Percentiles rank a stretch among this genome's conserved stretches.
These are phyloP conservation scores for Eimeria praecox DNA, from an alignment of 169 alveolate genomes.

Conservation along the genomic window DNA sequence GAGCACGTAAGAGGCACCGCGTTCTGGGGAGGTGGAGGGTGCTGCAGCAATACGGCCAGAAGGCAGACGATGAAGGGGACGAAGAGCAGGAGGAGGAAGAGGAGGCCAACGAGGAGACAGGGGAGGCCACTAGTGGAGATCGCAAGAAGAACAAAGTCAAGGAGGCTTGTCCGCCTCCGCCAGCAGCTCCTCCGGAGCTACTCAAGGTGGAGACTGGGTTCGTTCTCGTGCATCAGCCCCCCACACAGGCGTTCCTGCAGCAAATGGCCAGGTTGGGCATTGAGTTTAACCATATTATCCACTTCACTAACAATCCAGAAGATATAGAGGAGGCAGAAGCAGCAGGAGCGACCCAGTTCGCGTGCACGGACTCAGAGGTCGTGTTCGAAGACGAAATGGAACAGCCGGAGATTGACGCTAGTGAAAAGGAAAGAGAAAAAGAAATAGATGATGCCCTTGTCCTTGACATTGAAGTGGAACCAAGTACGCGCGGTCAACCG, in stretches of 20 bases:
- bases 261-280: constrained; percentile 59
- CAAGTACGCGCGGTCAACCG: constrained; percentile 22
- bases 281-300: constrained; percentile 38
- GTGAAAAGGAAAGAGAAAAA: constrained; percentile 25
- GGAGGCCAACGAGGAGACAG: constrained; percentile 6
- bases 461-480: constrained; percentile 44
- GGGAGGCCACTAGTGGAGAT: not conserved
- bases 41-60: constrained; percentile 50
- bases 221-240: constrained; percentile 64
- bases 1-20: not conserved
- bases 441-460: constrained; percentile 36
- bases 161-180: constrained; percentile 42
- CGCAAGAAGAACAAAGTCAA: not conserved
- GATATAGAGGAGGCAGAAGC: constrained; percentile 66
- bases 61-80: not conserved
- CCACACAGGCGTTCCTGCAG: constrained; percentile 42
- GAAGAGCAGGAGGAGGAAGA: not conserved
- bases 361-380: constrained; percentile 31
- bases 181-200: constrained; percentile 58
- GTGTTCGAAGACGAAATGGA: constrained; percentile 37
- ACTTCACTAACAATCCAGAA: constrained; percentile 61
- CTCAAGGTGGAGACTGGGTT: constrained; percentile 48
- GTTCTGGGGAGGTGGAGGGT: not conserved
- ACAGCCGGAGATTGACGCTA: constrained; percentile 28
- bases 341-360: constrained; percentile 68